phyloP scores from a whole-genome alignment of 805 yeast species.

The Saccharomycopsis oosterbeekiorum region DNA sequence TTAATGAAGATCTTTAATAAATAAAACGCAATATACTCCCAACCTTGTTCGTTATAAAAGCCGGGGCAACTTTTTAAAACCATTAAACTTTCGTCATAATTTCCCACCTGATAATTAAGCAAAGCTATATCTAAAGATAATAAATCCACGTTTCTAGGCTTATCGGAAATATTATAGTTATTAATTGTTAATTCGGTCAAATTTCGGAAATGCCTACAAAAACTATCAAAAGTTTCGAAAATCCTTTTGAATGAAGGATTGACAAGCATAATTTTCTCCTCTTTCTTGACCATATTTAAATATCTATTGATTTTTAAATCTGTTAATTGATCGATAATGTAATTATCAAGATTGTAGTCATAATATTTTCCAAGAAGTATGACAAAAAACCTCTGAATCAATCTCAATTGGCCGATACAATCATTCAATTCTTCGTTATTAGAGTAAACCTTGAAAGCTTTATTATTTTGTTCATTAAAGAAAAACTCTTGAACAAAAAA shows the following conservation, averaged over 20 bases:
- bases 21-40: slow-evolving; percentile 64
- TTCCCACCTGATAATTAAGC: slow-evolving; percentile 46
- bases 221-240: slow-evolving; percentile 28
- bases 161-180: slow-evolving; percentile 40
- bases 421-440: slow-evolving; percentile 23
- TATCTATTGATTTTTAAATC: slow-evolving; percentile 7
- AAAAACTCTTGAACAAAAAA: slow-evolving; percentile 17
- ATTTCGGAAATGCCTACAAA: slow-evolving; percentile 34
- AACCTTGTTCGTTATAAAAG: slow-evolving; percentile 57
- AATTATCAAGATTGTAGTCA: slow-evolving; percentile 27
- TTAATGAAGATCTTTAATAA: slow-evolving; percentile 57
- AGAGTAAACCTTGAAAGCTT: slow-evolving; percentile 11
- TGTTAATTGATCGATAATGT: slow-evolving; percentile 20
- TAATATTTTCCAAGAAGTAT: slow-evolving; percentile 26
- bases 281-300: slow-evolving; percentile 3
- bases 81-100: slow-evolving; percentile 50
- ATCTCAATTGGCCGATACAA: slow-evolving; percentile 38
- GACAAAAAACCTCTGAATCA: slow-evolving; percentile 38
- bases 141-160: slow-evolving; percentile 60
- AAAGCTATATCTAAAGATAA: slow-evolving; percentile 74
- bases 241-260: slow-evolving; percentile 21
- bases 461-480: slow-evolving; percentile 22
- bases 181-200: slow-evolving; percentile 49
- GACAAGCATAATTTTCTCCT: not conserved
- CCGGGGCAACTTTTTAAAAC: slow-evolving; percentile 61